Conservation (phyloP, 169 alveolate genomes). For the Cryptosporidium sp. region DNA sequence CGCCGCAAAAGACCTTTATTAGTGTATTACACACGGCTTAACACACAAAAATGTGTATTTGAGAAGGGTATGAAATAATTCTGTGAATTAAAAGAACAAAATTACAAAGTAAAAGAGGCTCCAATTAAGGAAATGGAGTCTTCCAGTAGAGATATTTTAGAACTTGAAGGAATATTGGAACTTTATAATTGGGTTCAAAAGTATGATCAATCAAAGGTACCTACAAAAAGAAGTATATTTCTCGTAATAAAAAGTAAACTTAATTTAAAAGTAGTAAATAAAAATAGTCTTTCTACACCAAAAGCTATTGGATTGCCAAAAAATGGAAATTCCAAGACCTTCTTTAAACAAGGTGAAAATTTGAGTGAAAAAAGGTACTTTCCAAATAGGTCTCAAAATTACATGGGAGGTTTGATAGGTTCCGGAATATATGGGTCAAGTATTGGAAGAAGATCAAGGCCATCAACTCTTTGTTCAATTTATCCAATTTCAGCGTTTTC, state of each 20-base stretch:
- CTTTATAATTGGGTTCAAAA: slow-evolving; percentile 61
- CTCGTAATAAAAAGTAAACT: slow-evolving; percentile 2
- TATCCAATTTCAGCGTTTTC: slow-evolving; percentile 66
- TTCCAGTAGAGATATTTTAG: slow-evolving; percentile 6
- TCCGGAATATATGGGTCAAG: background rate
- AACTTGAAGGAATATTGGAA: slow-evolving; percentile 35
- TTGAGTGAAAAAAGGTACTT: slow-evolving; percentile 25
- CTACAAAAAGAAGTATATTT: slow-evolving; percentile 30
- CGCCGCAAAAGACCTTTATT: slow-evolving; percentile 30
- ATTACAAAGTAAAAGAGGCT: background rate
- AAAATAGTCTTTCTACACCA: background rate
- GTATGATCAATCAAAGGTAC: slow-evolving; percentile 31
- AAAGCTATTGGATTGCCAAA: background rate
- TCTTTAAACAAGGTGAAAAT: background rate
- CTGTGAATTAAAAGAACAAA: background rate
- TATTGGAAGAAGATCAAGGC: slow-evolving; percentile 19
- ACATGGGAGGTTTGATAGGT: background rate
- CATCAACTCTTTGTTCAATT: slow-evolving; percentile 45
- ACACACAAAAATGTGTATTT: slow-evolving; percentile 47
- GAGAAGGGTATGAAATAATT: background rate
- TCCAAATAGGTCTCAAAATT: background rate
- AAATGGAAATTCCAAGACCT: background rate
- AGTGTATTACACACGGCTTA: slow-evolving; percentile 54
- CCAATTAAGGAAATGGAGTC: background rate
- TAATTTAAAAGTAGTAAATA: slow-evolving; percentile 26